Evolutionary conservation across 2,329 filamentous ascomycete species (phyloP), one percentile per base, ranked within the genome.

Genomic region (Microthyrium microscopicum): DNA sequence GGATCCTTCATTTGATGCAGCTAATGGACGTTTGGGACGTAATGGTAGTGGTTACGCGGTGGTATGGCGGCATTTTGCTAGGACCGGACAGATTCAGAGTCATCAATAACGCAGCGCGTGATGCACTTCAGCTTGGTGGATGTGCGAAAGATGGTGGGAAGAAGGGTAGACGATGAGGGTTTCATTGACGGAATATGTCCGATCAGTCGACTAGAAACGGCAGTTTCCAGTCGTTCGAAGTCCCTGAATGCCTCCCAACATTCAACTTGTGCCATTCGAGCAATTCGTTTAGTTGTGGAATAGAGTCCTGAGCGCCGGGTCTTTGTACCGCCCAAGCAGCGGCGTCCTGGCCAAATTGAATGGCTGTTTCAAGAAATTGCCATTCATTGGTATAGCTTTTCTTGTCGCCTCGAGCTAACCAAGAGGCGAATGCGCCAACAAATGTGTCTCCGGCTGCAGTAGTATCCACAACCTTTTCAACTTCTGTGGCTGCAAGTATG

Each of bases 401-500:
- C 9, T 25, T 25, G 22, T n/a, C n/a, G n/a, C n/a, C n/a, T n/a
- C n/a, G n/a, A n/a, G n/a, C n/a, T n/a, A n/a, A n/a, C n/a, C n/a
- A n/a, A n/a, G n/a, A n/a, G n/a, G 38, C 79, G 52, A 93, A 92
- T 16, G 73, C 78, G 2, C 89, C 87, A 4, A 91, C 81, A 57
- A 94, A 94, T 0, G 87, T 94, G 53, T 95, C 87, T 0, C 87
- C 87, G 4, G 89, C 89, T 2, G 79, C 87, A 5, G 87, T 95
- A 1, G 87, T 95, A 53, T 95, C 87, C 4, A 94, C 72, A 2
- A 95, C 87, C 36, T 67, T 57, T 13, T n/a, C n/a, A n/a, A 82
- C 77, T 53, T 78, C 77, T 40, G 70, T 64, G 0, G 80, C 82
- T 4, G 62, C 58, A 2, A 84, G 54, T 18, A 62, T 49, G 8